These are phyloP conservation scores for Linnemannia elongata DNA, from an alignment of 192 early-diverging fungal species.

Conservation along the genomic window DNA sequence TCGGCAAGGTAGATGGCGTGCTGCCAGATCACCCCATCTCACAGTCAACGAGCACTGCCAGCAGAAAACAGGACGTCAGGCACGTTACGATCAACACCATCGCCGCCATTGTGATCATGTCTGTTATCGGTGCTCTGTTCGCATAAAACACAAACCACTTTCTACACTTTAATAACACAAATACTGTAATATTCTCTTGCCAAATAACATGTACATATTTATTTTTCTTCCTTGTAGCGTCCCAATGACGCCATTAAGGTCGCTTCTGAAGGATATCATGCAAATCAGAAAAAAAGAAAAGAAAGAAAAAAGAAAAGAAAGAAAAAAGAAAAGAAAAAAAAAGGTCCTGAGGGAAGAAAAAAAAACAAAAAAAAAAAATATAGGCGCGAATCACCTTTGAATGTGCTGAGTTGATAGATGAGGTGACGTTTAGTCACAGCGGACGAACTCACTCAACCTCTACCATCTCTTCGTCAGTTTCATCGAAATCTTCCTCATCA, in stretches of 20 bases:
- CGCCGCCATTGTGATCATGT: no score
- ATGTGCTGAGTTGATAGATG: neutral
- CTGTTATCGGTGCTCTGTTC: no score
- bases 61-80: no score
- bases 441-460: slow-evolving; percentile 16
- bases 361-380: slow-evolving; percentile 5
- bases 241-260: no score
- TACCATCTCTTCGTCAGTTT: slow-evolving; percentile 41
- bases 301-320: neutral
- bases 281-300: neutral
- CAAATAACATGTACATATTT: no score
- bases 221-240: no score
- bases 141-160: no score
- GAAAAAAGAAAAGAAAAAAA: slow-evolving; percentile 5
- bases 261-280: neutral
- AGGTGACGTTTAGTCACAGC: neutral
- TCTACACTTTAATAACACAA: no score
- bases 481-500: slow-evolving; percentile 60
- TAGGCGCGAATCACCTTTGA: neutral
- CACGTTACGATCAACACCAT: no score
- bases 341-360: no score
- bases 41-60: no score
- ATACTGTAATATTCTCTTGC: no score
- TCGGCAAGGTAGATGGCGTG: neutral
- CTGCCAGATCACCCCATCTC: neutral